A percentile compares a stretch with the other conserved stretches of the same genome.
Evolutionary conservation across 208 protist genomes (phyloP).

Genomic region (Leishmania guyanensis): DNA sequence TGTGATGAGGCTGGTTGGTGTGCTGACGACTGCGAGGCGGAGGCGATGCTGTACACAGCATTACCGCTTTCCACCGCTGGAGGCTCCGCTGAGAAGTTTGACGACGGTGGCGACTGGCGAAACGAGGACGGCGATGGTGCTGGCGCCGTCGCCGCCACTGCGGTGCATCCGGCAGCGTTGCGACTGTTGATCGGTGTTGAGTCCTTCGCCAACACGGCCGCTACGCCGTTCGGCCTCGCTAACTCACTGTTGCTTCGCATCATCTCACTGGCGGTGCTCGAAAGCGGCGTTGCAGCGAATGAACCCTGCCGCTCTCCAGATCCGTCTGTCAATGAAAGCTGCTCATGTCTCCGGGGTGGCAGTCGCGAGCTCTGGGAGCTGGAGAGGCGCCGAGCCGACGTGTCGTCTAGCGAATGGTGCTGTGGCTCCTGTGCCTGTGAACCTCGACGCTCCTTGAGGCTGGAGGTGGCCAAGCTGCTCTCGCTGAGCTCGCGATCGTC

Average conservation of each 20-base stretch:
- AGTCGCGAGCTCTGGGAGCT: constrained; percentile 27
- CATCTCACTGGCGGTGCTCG: background rate
- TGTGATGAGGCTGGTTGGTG: background rate
- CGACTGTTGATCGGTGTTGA: background rate
- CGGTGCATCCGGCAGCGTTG: background rate
- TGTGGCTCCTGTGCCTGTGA: background rate
- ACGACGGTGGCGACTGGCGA: background rate
- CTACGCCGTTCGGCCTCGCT: background rate
- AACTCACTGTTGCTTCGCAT: background rate
- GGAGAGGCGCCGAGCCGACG: constrained; percentile 13
- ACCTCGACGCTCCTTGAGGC: background rate
- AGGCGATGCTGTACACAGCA: background rate
- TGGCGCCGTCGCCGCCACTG: background rate
- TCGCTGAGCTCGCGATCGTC: background rate
- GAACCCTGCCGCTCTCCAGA: background rate
- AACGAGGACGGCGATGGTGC: background rate
- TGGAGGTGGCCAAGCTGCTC: background rate
- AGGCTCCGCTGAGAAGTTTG: background rate
- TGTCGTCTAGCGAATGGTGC: background rate
- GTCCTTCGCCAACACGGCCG: background rate
- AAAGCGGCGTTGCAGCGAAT: background rate
- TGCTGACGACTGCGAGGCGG: background rate
- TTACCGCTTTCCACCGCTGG: background rate
- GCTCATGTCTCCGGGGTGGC: constrained; percentile 15
- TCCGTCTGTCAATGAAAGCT: background rate